Evolutionary conservation across 129 eudicot genomes (phyloP), one percentile per base, ranked within the genome.

Genomic region (Ambrosia trifida): DNA sequence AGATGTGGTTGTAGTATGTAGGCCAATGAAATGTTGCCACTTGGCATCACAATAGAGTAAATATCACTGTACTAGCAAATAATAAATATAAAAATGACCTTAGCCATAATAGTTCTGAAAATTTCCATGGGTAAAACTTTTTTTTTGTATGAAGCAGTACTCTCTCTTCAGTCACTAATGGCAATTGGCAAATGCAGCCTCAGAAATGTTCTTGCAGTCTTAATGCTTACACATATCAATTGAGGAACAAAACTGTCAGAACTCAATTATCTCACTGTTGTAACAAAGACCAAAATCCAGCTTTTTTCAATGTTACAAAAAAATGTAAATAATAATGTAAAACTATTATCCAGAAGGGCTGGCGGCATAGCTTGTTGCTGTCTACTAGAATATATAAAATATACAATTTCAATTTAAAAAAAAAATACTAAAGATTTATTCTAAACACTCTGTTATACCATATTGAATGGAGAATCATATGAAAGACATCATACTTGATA

Each of bases 391-490:
- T n/a, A n/a, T n/a, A n/a, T n/a, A n/a, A n/a, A n/a, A 24, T 24
- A 24, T 24, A 24, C 1, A 24, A 24, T 24, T 24, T 24, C 3
- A 61, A 32, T 2, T 62, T 44, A 46, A 13, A 43, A 19, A 54
- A 18, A 54, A 24, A 24, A 24, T 57, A 57, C 63, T 10, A 20
- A 4, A 11, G 76, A 16, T 53, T 75, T 60, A 40, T 50, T 80
- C 76, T 81, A 32, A 85, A 79, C 11, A 89, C 96, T 74, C 91
- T 66, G 38, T 83, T 89, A 78, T 76, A 79, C 96, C 96, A 86
- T 60, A 89, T 85, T 0, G 96, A 89, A 61, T 89, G 92, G 4
- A 89, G 81, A 62, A 86, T 89, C 89, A 86, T 89, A 68, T 85
- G 87, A 12, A 89, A 85, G 14, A 89, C 74, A 69, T 89, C 96